phyloP scores from a whole-genome alignment of 768 basidiomycete genomes.

The Calocybe gangraenosa region DNA sequence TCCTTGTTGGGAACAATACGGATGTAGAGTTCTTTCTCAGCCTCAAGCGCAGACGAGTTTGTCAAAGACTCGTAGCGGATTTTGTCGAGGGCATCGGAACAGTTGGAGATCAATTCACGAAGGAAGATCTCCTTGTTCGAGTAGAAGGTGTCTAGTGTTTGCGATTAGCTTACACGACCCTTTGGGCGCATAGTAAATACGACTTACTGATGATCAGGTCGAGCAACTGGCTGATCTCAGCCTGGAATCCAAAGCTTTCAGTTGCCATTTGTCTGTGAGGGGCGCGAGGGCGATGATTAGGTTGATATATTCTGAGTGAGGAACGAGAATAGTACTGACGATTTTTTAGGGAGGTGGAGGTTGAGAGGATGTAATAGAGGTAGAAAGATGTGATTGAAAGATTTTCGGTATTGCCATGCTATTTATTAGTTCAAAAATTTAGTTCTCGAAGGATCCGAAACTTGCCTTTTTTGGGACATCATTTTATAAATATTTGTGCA shows the following conservation, averaged over 20 bases:
- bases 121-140: slow-evolving; percentile 99
- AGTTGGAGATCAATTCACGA: slow-evolving; percentile 95
- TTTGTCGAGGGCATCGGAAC: slow-evolving; percentile 98
- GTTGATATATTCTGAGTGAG: slow-evolving; percentile 4
- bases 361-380: slow-evolving; percentile 14
- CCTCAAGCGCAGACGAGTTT: slow-evolving; percentile 84
- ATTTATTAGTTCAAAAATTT: slow-evolving; percentile 33
- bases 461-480: slow-evolving; percentile 36
- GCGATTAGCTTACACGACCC: slow-evolving; percentile 8
- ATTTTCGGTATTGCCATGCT: slow-evolving; percentile 15
- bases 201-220: slow-evolving; percentile 96
- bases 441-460: slow-evolving; percentile 48
- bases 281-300: slow-evolving; percentile 7
- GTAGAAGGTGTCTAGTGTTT: slow-evolving; percentile 90
- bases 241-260: slow-evolving; percentile 95
- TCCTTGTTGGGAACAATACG: slow-evolving; percentile 96
- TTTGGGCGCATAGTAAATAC: slow-evolving; percentile 4
- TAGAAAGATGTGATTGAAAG: slow-evolving; percentile 17
- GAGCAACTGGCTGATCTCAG: slow-evolving; percentile 97
- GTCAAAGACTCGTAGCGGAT: slow-evolving; percentile 96
- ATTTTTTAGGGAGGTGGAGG: slow-evolving; percentile 16
- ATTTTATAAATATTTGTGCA: too few relatives aligned
- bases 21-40: slow-evolving; percentile 90
- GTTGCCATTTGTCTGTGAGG: slow-evolving; percentile 51
- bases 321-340: slow-evolving; percentile 9